A percentile compares a stretch with the other conserved stretches of the same genome.
Evolutionary conservation across 768 basidiomycete species (phyloP).

Genomic region (Leccinellum rugosiceps): DNA sequence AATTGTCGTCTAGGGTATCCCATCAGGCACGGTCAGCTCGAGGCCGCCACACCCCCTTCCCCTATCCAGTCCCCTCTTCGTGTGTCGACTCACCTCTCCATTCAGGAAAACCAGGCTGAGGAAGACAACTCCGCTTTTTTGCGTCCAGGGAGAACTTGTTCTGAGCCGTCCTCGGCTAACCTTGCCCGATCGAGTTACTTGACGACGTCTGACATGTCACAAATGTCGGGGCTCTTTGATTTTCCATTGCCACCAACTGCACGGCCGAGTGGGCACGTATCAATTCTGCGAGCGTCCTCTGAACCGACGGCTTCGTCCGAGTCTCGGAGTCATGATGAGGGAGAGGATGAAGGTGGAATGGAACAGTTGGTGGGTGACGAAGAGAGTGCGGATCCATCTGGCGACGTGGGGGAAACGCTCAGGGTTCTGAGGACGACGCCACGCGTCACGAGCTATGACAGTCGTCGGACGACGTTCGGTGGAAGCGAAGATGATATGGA

Average conservation of each 20-base stretch:
- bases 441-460: slow-evolving; percentile 9
- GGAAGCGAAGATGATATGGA: slow-evolving; percentile 24
- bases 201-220: slow-evolving; percentile 57
- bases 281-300: slow-evolving; percentile 45
- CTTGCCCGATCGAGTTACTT: slow-evolving; percentile 52
- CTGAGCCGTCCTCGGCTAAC: slow-evolving; percentile 29
- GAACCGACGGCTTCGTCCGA: slow-evolving; percentile 19
- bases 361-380: not conserved
- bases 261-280: slow-evolving; percentile 32
- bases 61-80: slow-evolving; percentile 12
- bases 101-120: slow-evolving; percentile 8
- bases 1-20: slow-evolving; percentile 19
- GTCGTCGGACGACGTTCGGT: slow-evolving; percentile 25
- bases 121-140: slow-evolving; percentile 4
- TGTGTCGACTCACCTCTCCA: slow-evolving; percentile 22
- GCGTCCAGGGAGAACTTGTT: slow-evolving; percentile 19
- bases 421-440: slow-evolving; percentile 6
- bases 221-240: slow-evolving; percentile 70
- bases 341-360: not conserved
- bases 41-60: slow-evolving; percentile 9
- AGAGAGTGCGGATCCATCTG: slow-evolving; percentile 1
- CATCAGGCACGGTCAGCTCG: slow-evolving; percentile 20
- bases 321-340: not conserved
- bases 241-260: slow-evolving; percentile 60
- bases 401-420: slow-evolving; percentile 16